Base-by-base conservation (phyloP, 805 yeast species). In the Blastobotrys mokoenaii region DNA sequence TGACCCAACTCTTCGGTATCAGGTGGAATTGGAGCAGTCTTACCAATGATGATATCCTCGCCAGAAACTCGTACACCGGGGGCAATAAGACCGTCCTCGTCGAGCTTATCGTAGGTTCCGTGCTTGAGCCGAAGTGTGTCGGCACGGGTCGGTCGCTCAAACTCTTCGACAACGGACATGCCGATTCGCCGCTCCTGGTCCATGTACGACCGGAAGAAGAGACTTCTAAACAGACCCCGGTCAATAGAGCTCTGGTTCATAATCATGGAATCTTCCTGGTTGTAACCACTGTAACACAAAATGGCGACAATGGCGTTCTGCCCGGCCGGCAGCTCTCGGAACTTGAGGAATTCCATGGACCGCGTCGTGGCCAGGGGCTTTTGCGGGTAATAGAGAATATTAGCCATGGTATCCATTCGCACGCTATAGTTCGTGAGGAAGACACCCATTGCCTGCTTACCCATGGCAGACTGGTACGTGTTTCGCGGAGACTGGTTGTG, bases 381-480 rank as follows among this genome's bases (percentile, higher is more conserved):
- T 64, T 93, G 98, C 35, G 98, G 98, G 62, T 93, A 93, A 63
- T 93, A 93, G 55, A 93, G 73, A 57, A 93, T 90, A 62, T 93
- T 93, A 8, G 98, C 97, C 98, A 93, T 93, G 1, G 98, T 93
- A 67, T 93, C 98, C 98, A 93, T 93, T 70, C 98, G 85, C 44
- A 90, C 96, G 48, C 82, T 77, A 66, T 90, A 93, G 62, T 93
- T 93, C 3, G 98, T 93, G 59, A 90, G 74, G 66, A 85, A 90
- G 8, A 93, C 97, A 63, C 98, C 98, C 98, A 93, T 93, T 47
- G 98, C 98, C 71, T 93, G 98, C 68, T 87, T 87, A 79, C 96
- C 95, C 95, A 85, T 85, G 61, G 95, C 95, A 74, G 94, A 86
- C 66, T 85, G 95, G 66, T 85, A 85, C 3, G 95, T 85, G 66